These are phyloP conservation scores for Gracilariopsis chorda DNA, from an alignment of 23 red algal species.

Conservation along the genomic window DNA sequence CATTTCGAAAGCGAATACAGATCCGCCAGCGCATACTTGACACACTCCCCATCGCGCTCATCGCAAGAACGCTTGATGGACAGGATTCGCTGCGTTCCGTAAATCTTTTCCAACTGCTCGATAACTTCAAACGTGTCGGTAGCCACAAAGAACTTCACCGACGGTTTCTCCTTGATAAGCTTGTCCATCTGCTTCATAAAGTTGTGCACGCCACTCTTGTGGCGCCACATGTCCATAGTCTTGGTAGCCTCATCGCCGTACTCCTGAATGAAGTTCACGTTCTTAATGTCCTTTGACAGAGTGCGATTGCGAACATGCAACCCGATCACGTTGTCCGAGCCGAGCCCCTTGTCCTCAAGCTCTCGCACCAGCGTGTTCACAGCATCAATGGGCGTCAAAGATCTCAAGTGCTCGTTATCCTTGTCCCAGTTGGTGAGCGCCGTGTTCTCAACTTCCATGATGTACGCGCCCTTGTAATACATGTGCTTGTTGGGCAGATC, in stretches of 20 bases:
- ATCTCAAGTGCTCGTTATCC: conserved; percentile 58
- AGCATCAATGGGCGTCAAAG: conserved; percentile 33
- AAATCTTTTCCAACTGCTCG: conserved; percentile 16
- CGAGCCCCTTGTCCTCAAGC: conserved; percentile 4
- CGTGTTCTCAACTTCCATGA: conserved; percentile 56
- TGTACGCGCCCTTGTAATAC: conserved; percentile 78
- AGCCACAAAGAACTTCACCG: conserved; percentile 56
- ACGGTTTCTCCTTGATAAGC: conserved; percentile 12
- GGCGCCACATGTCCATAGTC: conserved; percentile 75
- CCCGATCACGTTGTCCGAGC: conserved; percentile 12
- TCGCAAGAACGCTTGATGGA: conserved; percentile 38
- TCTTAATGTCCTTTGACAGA: conserved; percentile 66
- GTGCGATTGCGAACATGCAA: conserved; percentile 71
- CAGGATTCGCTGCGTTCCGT: background rate
- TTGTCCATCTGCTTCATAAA: conserved; percentile 49
- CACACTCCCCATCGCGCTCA: conserved; percentile 59
- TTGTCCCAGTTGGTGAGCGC: conserved; percentile 71
- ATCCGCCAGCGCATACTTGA: conserved; percentile 53
- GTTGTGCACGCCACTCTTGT: conserved; percentile 29
- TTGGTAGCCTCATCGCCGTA: conserved; percentile 48
- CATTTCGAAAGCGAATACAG: conserved; percentile 43
- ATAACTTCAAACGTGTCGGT: conserved; percentile 66
- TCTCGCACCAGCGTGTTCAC: background rate
- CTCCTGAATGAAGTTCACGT: conserved; percentile 64
- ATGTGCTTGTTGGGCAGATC: conserved; percentile 65